phyloP scores from a whole-genome alignment of 176 grass and related monocot genomes.

The Lolium multiflorum region DNA sequence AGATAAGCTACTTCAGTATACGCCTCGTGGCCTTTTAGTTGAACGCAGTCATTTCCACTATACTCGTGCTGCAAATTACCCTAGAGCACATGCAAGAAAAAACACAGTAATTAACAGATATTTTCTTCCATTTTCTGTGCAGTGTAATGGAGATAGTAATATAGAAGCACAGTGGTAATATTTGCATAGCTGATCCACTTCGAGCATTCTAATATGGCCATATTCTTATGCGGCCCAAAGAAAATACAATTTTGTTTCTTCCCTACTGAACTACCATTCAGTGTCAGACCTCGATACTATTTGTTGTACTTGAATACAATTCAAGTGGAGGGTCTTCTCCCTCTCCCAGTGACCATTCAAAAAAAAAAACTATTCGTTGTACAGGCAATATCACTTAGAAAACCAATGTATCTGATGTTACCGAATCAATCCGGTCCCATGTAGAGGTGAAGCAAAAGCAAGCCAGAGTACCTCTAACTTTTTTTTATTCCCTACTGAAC shows the following conservation, averaged over 20 bases:
- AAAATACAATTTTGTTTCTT: neutral
- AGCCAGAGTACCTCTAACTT: too few species aligned
- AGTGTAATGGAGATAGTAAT: neutral
- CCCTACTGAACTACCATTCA: neutral
- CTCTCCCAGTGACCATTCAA: too few species aligned
- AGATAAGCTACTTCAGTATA: slow-evolving; percentile 65
- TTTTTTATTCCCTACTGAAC: neutral
- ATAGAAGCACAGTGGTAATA: neutral
- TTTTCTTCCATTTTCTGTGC: neutral
- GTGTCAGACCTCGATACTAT: neutral
- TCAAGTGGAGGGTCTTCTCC: too few species aligned
- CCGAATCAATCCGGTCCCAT: too few species aligned
- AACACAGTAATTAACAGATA: slow-evolving; percentile 10
- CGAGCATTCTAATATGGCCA: neutral
- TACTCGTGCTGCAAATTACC: slow-evolving; percentile 75
- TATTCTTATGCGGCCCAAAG: neutral
- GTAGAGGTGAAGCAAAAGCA: too few species aligned
- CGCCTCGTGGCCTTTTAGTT: slow-evolving; percentile 69
- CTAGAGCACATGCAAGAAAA: slow-evolving; percentile 33
- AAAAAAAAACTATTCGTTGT: too few species aligned
- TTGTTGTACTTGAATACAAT: too few species aligned
- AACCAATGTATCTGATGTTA: neutral
- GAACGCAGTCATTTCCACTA: slow-evolving; percentile 68
- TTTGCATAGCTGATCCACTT: neutral
- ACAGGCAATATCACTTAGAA: neutral